Percentiles rank a stretch among this genome's conserved stretches.
phyloP scores from a whole-genome alignment of 257 asterid species.

The Voacanga thouarsii region DNA sequence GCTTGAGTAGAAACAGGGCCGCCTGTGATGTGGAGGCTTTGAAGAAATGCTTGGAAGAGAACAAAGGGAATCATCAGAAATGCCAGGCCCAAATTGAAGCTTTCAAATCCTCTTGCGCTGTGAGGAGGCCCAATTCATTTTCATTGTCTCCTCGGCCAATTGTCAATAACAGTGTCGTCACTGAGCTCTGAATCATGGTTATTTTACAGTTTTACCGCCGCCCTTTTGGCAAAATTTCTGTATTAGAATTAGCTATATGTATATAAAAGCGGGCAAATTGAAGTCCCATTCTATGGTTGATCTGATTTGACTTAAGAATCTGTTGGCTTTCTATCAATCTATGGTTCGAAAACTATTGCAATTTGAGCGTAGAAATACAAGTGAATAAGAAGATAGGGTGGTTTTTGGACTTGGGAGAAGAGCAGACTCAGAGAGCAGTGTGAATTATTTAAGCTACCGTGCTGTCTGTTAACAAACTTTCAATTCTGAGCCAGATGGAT shows the following conservation, averaged over 20 bases:
- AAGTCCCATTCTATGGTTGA: neutral
- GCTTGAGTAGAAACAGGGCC: slow-evolving; percentile 25
- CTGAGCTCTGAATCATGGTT: slow-evolving; percentile 7
- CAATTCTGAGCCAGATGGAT: neutral
- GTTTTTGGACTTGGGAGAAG: neutral
- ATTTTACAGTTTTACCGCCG: neutral
- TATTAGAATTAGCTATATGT: neutral
- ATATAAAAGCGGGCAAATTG: neutral
- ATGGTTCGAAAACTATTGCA: neutral
- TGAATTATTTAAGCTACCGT: too few relatives aligned
- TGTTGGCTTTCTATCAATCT: neutral
- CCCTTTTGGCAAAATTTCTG: neutral
- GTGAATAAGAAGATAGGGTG: too few relatives aligned
- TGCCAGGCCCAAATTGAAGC: slow-evolving; percentile 69
- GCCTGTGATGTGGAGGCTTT: slow-evolving; percentile 62
- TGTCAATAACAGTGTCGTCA: neutral
- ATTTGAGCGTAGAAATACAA: neutral
- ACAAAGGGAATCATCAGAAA: slow-evolving; percentile 56
- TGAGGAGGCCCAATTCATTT: slow-evolving; percentile 38
- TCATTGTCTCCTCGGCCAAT: slow-evolving; percentile 17
- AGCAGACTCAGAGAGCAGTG: neutral
- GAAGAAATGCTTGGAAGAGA: slow-evolving; percentile 62
- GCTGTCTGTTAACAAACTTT: neutral
- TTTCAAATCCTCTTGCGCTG: slow-evolving; percentile 55
- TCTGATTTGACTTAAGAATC: neutral